Base-by-base conservation (phyloP, 108 stramenopile genomes). In the Halocafeteria seosinensis region DNA sequence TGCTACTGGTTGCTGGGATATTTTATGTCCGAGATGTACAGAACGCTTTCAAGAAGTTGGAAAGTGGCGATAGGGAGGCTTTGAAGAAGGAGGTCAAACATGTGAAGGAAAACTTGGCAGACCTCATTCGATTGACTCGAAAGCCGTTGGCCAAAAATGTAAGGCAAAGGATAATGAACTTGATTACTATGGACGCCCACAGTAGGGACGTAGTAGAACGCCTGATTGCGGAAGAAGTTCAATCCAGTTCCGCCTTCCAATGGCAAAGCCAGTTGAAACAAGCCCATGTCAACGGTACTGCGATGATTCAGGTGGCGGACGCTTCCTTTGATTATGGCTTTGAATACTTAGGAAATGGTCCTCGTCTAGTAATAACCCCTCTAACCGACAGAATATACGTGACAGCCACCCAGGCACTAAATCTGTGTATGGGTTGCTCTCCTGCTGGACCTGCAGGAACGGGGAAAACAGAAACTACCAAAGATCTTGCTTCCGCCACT, bases 241-340 rank as follows among this genome's bases (percentile, higher is more conserved):
- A 50, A 30, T 55, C 70, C 34, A 70, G 68, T 2, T 65, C 62
- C 62, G 71, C 67, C 35, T 88, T 88, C 61, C 74, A 84, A 53
- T 88, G 87, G 87, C 85, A 88, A 75, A 76, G 79, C 0, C 85
- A 86, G 71, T 78, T 88, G 21, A 88, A 88, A 70, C 87, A 88
- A 25, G 31, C 67, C 32, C 76, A 74, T 50, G 42, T 68, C 34
- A 50, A 63, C 12, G 35, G 12, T 1, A 23, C 30, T 13, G 62
- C 62, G 9, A 59, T 3, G 21, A 59, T 59, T 25, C 1, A 24
- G 4, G 59, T 31, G 1, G 23, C 59, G n/a, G 84, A 85, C 68
- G 87, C 87, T 23, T 64, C 77, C 26, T 57, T 88, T 9, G 81
- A 83, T 8, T 88, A 88, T 59, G 83, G 84, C 59, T 86, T 85